phyloP scores from a whole-genome alignment of 1,284 basidiomycete genomes.

The Kalmanozyma brasiliensis region DNA sequence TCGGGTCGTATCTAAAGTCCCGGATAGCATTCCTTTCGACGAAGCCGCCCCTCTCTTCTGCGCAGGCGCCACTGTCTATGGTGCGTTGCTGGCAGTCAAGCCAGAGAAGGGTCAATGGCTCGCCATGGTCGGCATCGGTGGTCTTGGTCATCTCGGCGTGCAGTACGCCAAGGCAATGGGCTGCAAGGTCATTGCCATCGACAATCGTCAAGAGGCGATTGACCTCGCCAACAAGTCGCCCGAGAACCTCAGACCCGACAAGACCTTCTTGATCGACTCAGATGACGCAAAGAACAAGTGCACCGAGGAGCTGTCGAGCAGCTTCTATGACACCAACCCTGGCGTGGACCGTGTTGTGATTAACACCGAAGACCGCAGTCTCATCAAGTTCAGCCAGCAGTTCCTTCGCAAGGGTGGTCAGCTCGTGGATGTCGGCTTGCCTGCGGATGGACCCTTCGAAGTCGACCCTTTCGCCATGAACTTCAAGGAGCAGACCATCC shows the following conservation, averaged over 20 bases:
- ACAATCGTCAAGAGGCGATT: slow-evolving; percentile 54
- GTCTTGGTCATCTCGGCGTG: slow-evolving; percentile 68
- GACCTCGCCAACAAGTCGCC: slow-evolving; percentile 40
- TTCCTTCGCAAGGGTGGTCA: slow-evolving; percentile 57
- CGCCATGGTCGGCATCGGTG: slow-evolving; percentile 69
- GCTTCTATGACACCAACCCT: slow-evolving; percentile 57
- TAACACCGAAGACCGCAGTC: slow-evolving; percentile 47
- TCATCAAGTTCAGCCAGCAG: slow-evolving; percentile 54
- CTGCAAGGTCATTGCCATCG: slow-evolving; percentile 66
- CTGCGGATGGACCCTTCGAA: slow-evolving; percentile 56
- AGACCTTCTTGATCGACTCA: slow-evolving; percentile 46
- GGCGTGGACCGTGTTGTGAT: slow-evolving; percentile 61
- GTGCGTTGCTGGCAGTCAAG: slow-evolving; percentile 66
- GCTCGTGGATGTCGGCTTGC: slow-evolving; percentile 57
- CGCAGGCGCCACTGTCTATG: slow-evolving; percentile 69
- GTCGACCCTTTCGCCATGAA: slow-evolving; percentile 55
- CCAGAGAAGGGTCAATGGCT: slow-evolving; percentile 67
- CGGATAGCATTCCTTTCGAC: slow-evolving; percentile 55
- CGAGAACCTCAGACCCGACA: slow-evolving; percentile 55
- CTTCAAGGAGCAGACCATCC: slow-evolving; percentile 62
- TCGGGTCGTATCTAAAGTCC: slow-evolving; percentile 60
- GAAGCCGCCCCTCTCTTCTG: slow-evolving; percentile 69
- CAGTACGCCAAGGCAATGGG: slow-evolving; percentile 68
- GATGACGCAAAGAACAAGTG: slow-evolving; percentile 49
- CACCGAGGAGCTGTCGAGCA: slow-evolving; percentile 41